Evolutionary conservation across 2,329 filamentous ascomycete genomes (phyloP).

Genomic region (Sclerotinia borealis): DNA sequence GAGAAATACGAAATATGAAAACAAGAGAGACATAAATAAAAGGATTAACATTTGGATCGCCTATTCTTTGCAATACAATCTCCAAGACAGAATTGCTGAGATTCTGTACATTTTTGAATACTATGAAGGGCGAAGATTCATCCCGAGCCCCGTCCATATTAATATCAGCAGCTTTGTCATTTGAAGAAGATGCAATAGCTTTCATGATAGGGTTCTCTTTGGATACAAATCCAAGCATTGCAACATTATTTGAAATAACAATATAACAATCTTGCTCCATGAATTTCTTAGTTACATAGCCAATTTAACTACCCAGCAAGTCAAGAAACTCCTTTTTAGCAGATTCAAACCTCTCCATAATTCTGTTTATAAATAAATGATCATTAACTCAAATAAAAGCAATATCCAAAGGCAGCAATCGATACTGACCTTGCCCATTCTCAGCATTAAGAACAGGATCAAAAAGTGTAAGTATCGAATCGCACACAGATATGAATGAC

Average conservation of each 20-base stretch:
- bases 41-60: no score
- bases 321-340: constrained; percentile 45
- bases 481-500: constrained; percentile 55
- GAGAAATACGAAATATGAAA: constrained; percentile 17
- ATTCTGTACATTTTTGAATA: constrained; percentile 15
- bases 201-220: constrained; percentile 28
- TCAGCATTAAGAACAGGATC: no score
- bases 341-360: constrained; percentile 40
- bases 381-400: constrained; percentile 59
- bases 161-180: constrained; percentile 12
- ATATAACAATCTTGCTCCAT: constrained; percentile 50
- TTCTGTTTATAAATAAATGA: constrained; percentile 52
- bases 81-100: constrained; percentile 14
- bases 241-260: constrained; percentile 41
- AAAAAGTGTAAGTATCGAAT: no score
- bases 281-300: constrained; percentile 38
- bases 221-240: constrained; percentile 27
- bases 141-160: constrained; percentile 7
- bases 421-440: no score
- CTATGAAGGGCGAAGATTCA: not conserved
- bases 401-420: constrained; percentile 46
- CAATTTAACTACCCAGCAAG: constrained; percentile 52
- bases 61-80: no score
- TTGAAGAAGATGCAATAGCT: constrained; percentile 12
- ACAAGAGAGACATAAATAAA: no score